These are phyloP conservation scores for Suillus paluster DNA, from an alignment of 768 basidiomycete species.

Conservation along the genomic window DNA sequence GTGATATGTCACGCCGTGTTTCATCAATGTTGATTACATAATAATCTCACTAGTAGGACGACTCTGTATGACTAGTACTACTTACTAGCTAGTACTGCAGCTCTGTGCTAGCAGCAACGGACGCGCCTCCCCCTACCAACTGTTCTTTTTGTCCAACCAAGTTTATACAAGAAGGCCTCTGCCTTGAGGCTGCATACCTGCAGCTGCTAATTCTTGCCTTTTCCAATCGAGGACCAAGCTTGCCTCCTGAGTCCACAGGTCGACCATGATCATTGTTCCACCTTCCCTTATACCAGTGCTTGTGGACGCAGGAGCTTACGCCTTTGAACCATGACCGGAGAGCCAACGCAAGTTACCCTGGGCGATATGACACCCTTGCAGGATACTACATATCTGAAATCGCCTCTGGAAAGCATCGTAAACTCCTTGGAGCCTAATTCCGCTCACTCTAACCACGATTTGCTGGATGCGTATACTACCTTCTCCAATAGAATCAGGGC, in stretches of 20 bases:
- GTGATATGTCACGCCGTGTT: slow-evolving; percentile 5
- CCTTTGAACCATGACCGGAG: slow-evolving; percentile 1
- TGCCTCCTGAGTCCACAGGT: too few species aligned
- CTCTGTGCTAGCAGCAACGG: neutral
- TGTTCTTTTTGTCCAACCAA: too few species aligned
- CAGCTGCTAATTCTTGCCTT: neutral
- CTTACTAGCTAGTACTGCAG: too few species aligned
- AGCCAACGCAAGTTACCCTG: neutral
- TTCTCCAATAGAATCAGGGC: slow-evolving; percentile 50
- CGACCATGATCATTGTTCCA: slow-evolving; percentile 3
- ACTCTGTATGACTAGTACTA: too few species aligned
- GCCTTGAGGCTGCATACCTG: neutral
- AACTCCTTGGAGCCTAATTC: slow-evolving; percentile 47
- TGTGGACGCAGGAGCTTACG: neutral
- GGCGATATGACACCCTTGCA: slow-evolving; percentile 11
- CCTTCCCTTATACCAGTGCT: neutral
- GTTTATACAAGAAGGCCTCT: neutral
- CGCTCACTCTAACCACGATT: slow-evolving; percentile 52
- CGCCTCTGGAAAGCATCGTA: slow-evolving; percentile 50
- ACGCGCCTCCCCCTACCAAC: too few species aligned
- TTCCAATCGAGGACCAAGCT: neutral
- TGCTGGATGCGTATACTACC: slow-evolving; percentile 63
- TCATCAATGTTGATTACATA: neutral
- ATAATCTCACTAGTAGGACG: too few species aligned
- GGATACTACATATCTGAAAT: slow-evolving; percentile 37